Percentiles rank a stretch among this genome's conserved stretches.
phyloP scores from a whole-genome alignment of 441 rosid species.

The Bruguiera hainesii region DNA sequence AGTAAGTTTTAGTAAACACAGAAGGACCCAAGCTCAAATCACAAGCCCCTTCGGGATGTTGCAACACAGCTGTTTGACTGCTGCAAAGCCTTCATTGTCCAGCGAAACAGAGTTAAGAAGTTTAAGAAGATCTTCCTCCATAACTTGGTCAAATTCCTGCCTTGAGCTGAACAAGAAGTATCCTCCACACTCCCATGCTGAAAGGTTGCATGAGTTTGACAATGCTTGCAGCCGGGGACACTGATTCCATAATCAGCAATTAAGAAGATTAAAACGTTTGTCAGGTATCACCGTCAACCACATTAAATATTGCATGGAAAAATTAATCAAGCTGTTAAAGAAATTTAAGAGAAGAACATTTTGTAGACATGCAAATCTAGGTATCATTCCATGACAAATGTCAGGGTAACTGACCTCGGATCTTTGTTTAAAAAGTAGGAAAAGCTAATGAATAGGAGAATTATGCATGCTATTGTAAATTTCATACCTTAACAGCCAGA shows the following conservation, averaged over 20 bases:
- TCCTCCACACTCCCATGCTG: conserved; percentile 46
- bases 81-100: conserved; percentile 28
- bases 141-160: conserved; percentile 35
- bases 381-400: too few species aligned
- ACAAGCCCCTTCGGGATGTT: conserved; percentile 27
- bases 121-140: conserved; percentile 30
- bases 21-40: conserved; percentile 8
- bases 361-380: too few species aligned
- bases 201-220: conserved; percentile 21
- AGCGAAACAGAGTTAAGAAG: conserved; percentile 30
- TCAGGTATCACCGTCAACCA: neutral
- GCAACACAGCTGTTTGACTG: conserved; percentile 35
- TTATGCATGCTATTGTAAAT: neutral
- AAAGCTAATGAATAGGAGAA: too few species aligned
- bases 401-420: too few species aligned
- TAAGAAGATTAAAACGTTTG: neutral
- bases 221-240: conserved; percentile 8
- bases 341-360: too few species aligned
- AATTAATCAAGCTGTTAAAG: neutral
- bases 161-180: conserved; percentile 33
- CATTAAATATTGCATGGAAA: neutral
- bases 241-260: conserved; percentile 4
- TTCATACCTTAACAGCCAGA: neutral
- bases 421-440: too few species aligned
- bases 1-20: conserved; percentile 21